Evolutionary conservation across 2,329 filamentous ascomycete species (phyloP).

Genomic region (Sclerotinia spermophila): DNA sequence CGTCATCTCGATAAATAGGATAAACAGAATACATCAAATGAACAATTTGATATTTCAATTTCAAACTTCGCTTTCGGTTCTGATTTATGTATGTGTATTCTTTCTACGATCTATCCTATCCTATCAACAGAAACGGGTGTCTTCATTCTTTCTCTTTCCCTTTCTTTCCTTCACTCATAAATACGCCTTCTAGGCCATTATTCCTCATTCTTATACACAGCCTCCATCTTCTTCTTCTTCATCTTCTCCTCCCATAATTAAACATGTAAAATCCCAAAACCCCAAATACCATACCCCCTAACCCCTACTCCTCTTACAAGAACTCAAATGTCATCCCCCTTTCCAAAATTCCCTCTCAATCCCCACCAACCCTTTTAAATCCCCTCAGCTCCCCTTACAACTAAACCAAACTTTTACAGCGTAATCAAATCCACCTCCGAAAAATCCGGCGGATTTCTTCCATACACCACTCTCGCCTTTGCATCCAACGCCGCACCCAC

Average conservation of each 20-base stretch:
- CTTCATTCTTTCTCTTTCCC: not conserved
- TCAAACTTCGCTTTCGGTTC: no score
- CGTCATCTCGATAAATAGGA: no score
- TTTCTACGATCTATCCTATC: no score
- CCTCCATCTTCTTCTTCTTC: not conserved
- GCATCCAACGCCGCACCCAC: constrained; percentile 85
- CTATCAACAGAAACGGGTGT: not conserved
- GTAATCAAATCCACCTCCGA: constrained; percentile 84
- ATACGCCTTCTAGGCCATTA: no score
- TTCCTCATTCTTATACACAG: not conserved
- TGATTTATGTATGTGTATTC: not conserved
- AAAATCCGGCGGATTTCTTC: constrained; percentile 82
- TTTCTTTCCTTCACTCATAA: no score
- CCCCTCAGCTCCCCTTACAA: not conserved
- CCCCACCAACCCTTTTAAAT: not conserved
- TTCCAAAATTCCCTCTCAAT: not conserved
- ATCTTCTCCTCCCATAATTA: not conserved
- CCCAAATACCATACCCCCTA: not conserved
- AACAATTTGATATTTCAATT: no score
- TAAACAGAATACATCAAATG: no score
- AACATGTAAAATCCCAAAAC: not conserved
- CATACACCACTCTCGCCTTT: constrained; percentile 78
- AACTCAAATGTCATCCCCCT: not conserved
- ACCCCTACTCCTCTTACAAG: no score
- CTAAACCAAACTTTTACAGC: constrained; percentile 46